Evolutionary conservation across 352 stramenopile genomes (phyloP).

Genomic region (Pythium biforme): DNA sequence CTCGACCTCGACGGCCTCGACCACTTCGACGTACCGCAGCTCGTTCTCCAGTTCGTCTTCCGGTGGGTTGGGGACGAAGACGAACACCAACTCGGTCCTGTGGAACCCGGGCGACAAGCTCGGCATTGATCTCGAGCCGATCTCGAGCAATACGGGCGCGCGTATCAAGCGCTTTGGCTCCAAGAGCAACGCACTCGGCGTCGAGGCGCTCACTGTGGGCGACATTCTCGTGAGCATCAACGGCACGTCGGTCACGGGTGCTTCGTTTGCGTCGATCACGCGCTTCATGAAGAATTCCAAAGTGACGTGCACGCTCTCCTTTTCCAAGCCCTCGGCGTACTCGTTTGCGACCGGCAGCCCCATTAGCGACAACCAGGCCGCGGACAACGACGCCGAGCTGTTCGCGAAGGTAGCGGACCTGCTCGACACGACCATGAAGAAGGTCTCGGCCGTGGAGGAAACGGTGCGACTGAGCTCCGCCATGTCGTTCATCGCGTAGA

Average conservation of each 20-base stretch:
- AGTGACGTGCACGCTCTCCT: conserved; percentile 72
- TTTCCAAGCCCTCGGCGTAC: conserved; percentile 32
- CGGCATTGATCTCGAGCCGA: conserved; percentile 58
- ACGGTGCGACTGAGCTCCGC: conserved; percentile 69
- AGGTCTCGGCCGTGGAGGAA: conserved; percentile 72
- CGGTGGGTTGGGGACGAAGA: conserved; percentile 13
- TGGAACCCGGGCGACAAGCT: conserved; percentile 80
- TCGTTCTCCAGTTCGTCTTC: conserved; percentile 73
- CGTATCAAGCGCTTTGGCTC: conserved; percentile 67
- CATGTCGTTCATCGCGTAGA: conserved; percentile 67
- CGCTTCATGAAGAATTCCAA: conserved; percentile 81
- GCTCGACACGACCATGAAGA: conserved; percentile 72
- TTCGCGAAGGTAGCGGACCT: conserved; percentile 71
- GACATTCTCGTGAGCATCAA: conserved; percentile 81
- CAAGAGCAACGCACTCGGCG: conserved; percentile 66
- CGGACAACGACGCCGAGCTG: conserved; percentile 41
- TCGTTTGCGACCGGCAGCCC: conserved; percentile 14
- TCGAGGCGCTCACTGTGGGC: conserved; percentile 50
- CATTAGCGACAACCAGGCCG: conserved; percentile 29
- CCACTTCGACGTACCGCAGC: conserved; percentile 60
- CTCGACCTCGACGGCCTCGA: conserved; percentile 45
- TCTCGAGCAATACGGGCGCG: conserved; percentile 46
- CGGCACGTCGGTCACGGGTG: conserved; percentile 49
- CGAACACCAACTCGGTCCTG: conserved; percentile 45
- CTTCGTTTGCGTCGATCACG: conserved; percentile 64